A percentile compares a stretch with the other conserved stretches of the same genome.
Evolutionary conservation across 2,329 filamentous ascomycete genomes (phyloP).

Genomic region (Botrytis porri): DNA sequence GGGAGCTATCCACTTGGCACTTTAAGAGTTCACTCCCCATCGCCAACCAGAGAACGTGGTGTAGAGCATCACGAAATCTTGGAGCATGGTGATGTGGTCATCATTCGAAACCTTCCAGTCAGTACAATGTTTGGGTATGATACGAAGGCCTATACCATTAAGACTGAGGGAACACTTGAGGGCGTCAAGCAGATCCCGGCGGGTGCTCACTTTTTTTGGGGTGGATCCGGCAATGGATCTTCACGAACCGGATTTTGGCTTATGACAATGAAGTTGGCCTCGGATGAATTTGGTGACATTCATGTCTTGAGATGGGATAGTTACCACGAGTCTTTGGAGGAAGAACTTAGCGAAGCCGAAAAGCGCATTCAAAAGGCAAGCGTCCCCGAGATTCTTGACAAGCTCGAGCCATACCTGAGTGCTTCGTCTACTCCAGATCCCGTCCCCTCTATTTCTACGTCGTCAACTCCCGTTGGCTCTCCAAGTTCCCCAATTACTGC

Average conservation of each 20-base stretch:
- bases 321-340: slow-evolving; percentile 52
- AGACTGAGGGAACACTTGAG: slow-evolving; percentile 47
- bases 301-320: slow-evolving; percentile 54
- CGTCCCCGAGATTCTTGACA: slow-evolving; percentile 31
- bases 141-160: slow-evolving; percentile 46
- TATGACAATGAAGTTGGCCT: slow-evolving; percentile 31
- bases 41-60: slow-evolving; percentile 26
- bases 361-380: slow-evolving; percentile 45
- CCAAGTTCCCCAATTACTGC: slow-evolving; percentile 16
- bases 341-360: slow-evolving; percentile 47
- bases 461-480: background rate
- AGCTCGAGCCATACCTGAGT: slow-evolving; percentile 30
- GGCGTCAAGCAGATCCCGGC: slow-evolving; percentile 55
- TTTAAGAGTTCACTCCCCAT: slow-evolving; percentile 41
- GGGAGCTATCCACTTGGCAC: slow-evolving; percentile 43
- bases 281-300: slow-evolving; percentile 36
- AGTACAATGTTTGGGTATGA: slow-evolving; percentile 36
- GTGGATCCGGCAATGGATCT: slow-evolving; percentile 48
- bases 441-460: background rate
- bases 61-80: slow-evolving; percentile 30
- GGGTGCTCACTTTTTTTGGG: slow-evolving; percentile 60
- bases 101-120: slow-evolving; percentile 50
- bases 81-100: slow-evolving; percentile 47
- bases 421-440: background rate
- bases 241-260: slow-evolving; percentile 59